Conservation (phyloP, 2,329 filamentous ascomycete species). For the Fusarium incarnatum region DNA sequence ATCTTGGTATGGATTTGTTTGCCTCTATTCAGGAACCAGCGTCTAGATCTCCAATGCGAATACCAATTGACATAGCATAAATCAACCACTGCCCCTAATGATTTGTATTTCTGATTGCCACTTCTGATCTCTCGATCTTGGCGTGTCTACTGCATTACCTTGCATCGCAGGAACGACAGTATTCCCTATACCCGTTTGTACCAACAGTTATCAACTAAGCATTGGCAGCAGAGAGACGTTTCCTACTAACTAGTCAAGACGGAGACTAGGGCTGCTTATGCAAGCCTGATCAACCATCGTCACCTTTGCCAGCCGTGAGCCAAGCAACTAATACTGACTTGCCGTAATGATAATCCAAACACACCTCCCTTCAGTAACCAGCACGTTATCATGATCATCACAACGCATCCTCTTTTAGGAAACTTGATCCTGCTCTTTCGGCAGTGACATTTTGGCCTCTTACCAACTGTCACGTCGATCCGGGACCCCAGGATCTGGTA, state of each 20-base stretch:
- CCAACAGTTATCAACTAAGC: not conserved
- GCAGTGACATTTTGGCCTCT: not conserved
- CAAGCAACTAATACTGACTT: not conserved
- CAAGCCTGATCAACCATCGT: conserved; percentile 10
- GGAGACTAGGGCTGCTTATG: conserved; percentile 10
- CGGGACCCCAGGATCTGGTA: conserved; percentile 8
- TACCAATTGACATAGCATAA: not conserved
- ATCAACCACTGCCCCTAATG: not conserved
- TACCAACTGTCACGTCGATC: conserved; percentile 12
- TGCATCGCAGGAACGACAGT: not conserved
- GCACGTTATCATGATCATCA: conserved; percentile 3
- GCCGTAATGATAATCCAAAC: not conserved
- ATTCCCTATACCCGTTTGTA: not conserved
- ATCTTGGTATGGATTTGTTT: not conserved
- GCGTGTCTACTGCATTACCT: not conserved
- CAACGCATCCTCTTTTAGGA: not conserved
- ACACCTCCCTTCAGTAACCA: not conserved
- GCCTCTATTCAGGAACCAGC: not conserved
- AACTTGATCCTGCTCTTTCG: conserved; percentile 1
- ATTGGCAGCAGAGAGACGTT: conserved; percentile 6
- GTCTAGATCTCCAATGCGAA: not conserved
- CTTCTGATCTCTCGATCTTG: not conserved
- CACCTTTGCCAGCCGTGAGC: not conserved
- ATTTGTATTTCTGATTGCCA: not conserved
- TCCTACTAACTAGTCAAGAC: not conserved